phyloP scores from a whole-genome alignment of 176 grass and related monocot genomes.

The Raddia guianensis region DNA sequence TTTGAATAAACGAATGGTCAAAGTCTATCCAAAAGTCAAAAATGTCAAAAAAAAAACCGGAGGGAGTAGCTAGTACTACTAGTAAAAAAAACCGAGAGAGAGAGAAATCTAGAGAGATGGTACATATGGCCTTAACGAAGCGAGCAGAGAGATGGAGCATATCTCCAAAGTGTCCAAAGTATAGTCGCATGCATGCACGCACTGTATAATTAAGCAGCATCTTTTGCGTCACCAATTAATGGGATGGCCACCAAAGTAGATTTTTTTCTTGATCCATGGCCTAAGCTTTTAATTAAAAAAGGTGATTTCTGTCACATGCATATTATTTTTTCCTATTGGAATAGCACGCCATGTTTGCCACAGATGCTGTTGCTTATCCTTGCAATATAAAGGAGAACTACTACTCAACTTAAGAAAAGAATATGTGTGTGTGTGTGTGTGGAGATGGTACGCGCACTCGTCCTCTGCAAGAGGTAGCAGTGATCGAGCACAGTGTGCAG shows the following conservation, averaged over 20 bases:
- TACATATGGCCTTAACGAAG: constrained; percentile 26
- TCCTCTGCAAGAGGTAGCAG: not conserved
- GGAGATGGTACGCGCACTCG: not conserved
- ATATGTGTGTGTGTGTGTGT: not conserved
- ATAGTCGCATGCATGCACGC: constrained; percentile 1
- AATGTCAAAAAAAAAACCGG: too few relatives aligned
- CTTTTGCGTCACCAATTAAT: constrained; percentile 45
- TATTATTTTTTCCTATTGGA: not conserved
- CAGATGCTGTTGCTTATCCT: constrained; percentile 9
- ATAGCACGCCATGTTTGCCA: not conserved
- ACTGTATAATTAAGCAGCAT: constrained; percentile 17
- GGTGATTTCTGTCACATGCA: constrained; percentile 46
- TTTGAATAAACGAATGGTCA: too few relatives aligned
- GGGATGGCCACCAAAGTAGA: constrained; percentile 46
- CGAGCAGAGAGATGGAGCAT: too few relatives aligned
- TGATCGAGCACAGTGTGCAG: not conserved
- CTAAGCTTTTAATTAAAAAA: constrained; percentile 45
- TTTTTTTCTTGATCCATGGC: constrained; percentile 34
- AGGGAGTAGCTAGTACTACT: too few relatives aligned
- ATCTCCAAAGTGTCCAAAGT: constrained; percentile 18
- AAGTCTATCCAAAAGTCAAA: too few relatives aligned
- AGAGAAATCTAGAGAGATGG: not conserved
- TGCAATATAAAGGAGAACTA: not conserved
- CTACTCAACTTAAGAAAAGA: not conserved
- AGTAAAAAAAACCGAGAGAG: too few relatives aligned